Evolutionary conservation across 805 yeast genomes (phyloP).

Genomic region (Suhomyces sp.): DNA sequence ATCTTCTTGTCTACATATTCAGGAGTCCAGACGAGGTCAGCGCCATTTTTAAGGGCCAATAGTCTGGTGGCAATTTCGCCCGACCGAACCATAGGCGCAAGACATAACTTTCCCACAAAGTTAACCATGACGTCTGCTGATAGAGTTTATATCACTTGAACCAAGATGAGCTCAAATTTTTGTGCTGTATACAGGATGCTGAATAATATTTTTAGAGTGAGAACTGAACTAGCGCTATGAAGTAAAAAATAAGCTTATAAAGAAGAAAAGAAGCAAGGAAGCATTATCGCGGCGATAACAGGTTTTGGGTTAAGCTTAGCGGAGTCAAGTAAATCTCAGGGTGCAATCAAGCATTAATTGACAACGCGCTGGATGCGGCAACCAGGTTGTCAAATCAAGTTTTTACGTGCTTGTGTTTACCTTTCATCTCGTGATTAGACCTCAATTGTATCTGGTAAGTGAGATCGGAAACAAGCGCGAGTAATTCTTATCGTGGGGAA

Average conservation of each 20-base stretch:
- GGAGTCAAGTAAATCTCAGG: not conserved
- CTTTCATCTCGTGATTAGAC: not conserved
- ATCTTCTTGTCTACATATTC: constrained; percentile 89
- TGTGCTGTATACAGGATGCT: not conserved
- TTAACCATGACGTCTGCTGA: constrained; percentile 46
- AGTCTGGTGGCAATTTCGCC: constrained; percentile 92
- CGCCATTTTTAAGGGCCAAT: constrained; percentile 77
- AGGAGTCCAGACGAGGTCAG: constrained; percentile 93
- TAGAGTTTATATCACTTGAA: not conserved
- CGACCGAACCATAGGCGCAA: constrained; percentile 96
- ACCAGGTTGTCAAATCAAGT: not conserved
- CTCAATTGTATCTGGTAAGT: not conserved
- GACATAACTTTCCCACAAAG: constrained; percentile 73
- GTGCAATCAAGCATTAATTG: not conserved
- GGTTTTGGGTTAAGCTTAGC: not conserved
- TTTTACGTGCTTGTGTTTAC: not conserved
- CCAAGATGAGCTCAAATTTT: not conserved
- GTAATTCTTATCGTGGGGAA: not conserved
- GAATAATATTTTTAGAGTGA: not conserved
- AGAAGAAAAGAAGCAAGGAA: not conserved
- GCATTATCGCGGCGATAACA: not conserved
- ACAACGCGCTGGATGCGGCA: not conserved
- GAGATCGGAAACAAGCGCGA: not conserved
- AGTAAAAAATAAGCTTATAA: not conserved
- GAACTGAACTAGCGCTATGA: not conserved